Evolutionary conservation across 306 rosid species (phyloP).

Genomic region (Amphicarpaea edgeworthii): DNA sequence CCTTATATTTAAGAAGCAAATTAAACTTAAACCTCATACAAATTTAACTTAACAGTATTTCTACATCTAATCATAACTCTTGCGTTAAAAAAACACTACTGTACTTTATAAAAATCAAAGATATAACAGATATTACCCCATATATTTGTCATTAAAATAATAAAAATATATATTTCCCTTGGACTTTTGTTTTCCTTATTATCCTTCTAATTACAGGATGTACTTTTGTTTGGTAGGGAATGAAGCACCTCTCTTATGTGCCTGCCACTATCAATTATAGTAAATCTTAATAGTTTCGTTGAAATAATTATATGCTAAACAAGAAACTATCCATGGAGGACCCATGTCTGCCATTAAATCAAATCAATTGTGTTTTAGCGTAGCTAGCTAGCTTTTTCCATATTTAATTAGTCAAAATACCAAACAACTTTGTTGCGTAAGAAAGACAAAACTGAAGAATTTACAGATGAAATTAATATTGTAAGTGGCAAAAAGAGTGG

Average conservation of each 20-base stretch:
- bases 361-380: conserved; percentile 38
- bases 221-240: conserved; percentile 43
- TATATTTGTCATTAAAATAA: not conserved
- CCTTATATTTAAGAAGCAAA: too few relatives aligned
- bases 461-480: conserved; percentile 10
- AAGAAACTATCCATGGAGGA: conserved; percentile 45
- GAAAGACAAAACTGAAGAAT: conserved; percentile 39
- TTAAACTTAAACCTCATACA: too few relatives aligned
- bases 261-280: conserved; percentile 52
- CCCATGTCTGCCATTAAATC: conserved; percentile 64
- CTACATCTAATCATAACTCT: too few relatives aligned
- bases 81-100: too few relatives aligned
- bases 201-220: conserved; percentile 2
- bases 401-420: conserved; percentile 26
- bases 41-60: too few relatives aligned
- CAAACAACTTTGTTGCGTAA: conserved; percentile 48
- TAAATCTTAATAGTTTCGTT: conserved; percentile 37
- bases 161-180: not conserved
- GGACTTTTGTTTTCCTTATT: not conserved
- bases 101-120: too few relatives aligned
- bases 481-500: too few relatives aligned
- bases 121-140: too few relatives aligned
- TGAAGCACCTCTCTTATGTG: conserved; percentile 43
- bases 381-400: conserved; percentile 6
- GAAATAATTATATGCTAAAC: conserved; percentile 44